Conservation (phyloP, 169 alveolate species). For the Plasmodium knowlesi region DNA sequence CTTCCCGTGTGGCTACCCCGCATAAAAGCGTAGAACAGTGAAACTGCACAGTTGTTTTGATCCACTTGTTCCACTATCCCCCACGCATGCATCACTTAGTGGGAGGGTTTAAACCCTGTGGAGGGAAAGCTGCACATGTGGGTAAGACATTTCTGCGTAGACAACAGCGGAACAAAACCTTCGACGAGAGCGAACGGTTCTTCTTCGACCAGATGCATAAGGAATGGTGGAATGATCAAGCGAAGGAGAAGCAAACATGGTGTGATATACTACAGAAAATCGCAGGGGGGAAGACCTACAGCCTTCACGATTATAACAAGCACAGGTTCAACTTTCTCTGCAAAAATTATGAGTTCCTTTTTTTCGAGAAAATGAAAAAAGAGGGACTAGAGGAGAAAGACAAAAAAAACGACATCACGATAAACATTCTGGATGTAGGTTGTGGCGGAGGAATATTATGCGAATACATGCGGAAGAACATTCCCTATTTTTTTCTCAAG, state of each 20-base stretch:
- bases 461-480: slow-evolving; percentile 36
- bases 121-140: not conserved
- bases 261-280: not conserved
- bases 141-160: not conserved
- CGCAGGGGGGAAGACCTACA: slow-evolving; percentile 27
- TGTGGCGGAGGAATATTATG: slow-evolving; percentile 65
- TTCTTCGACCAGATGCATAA: slow-evolving; percentile 14
- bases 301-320: slow-evolving; percentile 56
- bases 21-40: too few relatives aligned
- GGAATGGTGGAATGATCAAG: slow-evolving; percentile 39
- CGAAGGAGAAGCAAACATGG: slow-evolving; percentile 1
- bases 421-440: slow-evolving; percentile 47
- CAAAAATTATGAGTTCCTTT: slow-evolving; percentile 40
- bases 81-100: not conserved
- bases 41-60: too few relatives aligned
- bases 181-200: slow-evolving; percentile 21
- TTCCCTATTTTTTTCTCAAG: slow-evolving; percentile 20
- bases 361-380: slow-evolving; percentile 10
- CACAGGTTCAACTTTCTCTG: slow-evolving; percentile 26
- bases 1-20: too few relatives aligned
- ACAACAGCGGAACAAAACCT: not conserved
- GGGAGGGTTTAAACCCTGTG: not conserved
- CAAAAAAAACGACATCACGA: not conserved
- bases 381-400: not conserved
- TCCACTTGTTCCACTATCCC: not conserved